Base-by-base conservation (phyloP, 139 green algal species). In the Coelastrella sp. region DNA sequence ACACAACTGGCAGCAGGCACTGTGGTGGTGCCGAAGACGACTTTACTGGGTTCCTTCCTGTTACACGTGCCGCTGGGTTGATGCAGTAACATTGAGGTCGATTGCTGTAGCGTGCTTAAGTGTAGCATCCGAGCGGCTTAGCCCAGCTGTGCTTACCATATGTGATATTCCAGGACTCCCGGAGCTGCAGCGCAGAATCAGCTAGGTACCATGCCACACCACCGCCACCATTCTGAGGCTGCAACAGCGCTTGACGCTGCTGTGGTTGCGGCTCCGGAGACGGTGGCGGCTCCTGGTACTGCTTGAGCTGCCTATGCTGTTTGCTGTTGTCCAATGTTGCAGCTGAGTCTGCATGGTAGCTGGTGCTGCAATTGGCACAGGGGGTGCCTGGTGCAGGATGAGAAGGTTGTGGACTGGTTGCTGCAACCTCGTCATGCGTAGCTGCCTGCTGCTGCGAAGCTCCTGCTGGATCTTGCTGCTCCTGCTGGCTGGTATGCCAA, bases 201-300 rank as follows among this genome's bases (percentile, higher is more conserved):
- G 68, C 32, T 5, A 88, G 83, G 64, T 88, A 22, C 83, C 83
- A 88, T 10, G 66, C 68, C 4, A 88, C 83, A n/a, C 68, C 68
- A 8, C 13, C 20, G 19, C 83, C 68, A 22, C 83, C 83, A 7
- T 20, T 47, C 19, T 88, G 82, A 3, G 74, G 23, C 4, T 88
- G 82, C 65, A 20, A 8, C 66, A 71, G 57, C 0, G 68, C 83
- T 57, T 88, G 83, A 8, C 20, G n/a, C 54, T 88, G 83, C 68
- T 88, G 83, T 73, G 20, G 47, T 68, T 88, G 66, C 5, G 56
- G 23, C 11, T n/a, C 47, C 16, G 81, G 81, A 19, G 61, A 19
- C 14, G 64, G 58, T 56, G 59, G 23, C 23, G 56, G 20, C 7
- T 56, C 7, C 54, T 59, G 82, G 13, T 73, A 73, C 82, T 87